Evolutionary conservation across 2,329 filamentous ascomycete species (phyloP).

Genomic region (Xylaria multiplex): DNA sequence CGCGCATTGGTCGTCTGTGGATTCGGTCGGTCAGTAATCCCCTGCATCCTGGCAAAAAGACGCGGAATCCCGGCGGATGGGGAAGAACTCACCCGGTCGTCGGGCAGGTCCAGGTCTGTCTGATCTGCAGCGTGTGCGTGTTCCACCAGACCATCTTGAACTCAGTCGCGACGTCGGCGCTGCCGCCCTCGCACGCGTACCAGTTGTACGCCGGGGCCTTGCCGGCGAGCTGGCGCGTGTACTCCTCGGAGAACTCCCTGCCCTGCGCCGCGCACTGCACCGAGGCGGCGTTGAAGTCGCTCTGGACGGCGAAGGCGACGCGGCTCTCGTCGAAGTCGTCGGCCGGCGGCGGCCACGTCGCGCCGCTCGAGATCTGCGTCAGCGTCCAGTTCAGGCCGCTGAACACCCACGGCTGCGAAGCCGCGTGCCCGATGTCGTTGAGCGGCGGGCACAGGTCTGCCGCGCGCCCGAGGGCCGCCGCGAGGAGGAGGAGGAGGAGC

Average conservation of each 20-base stretch:
- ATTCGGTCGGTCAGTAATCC: neutral
- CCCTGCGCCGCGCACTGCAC: slow-evolving; percentile 19
- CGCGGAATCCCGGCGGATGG: neutral
- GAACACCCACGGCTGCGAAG: slow-evolving; percentile 18
- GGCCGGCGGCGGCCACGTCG: slow-evolving; percentile 16
- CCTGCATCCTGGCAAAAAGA: neutral
- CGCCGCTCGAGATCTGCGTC: slow-evolving; percentile 22
- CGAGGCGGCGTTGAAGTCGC: slow-evolving; percentile 15
- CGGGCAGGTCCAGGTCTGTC: slow-evolving; percentile 27
- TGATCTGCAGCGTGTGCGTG: slow-evolving; percentile 15
- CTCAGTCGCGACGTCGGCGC: slow-evolving; percentile 19
- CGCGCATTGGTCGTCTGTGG: slow-evolving; percentile 19
- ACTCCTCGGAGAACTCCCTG: slow-evolving; percentile 29
- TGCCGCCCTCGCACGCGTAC: slow-evolving; percentile 11
- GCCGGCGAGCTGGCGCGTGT: slow-evolving; percentile 18
- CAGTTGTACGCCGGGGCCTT: slow-evolving; percentile 14
- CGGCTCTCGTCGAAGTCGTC: slow-evolving; percentile 25
- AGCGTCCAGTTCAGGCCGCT: slow-evolving; percentile 23
- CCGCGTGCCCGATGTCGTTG: slow-evolving; percentile 28
- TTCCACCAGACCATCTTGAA: slow-evolving; percentile 32
- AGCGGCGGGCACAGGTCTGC: slow-evolving; percentile 26
- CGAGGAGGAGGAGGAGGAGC: slow-evolving; percentile 15
- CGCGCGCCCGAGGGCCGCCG: neutral
- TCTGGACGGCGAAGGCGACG: slow-evolving; percentile 19
- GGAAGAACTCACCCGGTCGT: slow-evolving; percentile 14